Evolutionary conservation across 1,284 basidiomycete genomes (phyloP).

Genomic region (Heterobasidion parviporum): DNA sequence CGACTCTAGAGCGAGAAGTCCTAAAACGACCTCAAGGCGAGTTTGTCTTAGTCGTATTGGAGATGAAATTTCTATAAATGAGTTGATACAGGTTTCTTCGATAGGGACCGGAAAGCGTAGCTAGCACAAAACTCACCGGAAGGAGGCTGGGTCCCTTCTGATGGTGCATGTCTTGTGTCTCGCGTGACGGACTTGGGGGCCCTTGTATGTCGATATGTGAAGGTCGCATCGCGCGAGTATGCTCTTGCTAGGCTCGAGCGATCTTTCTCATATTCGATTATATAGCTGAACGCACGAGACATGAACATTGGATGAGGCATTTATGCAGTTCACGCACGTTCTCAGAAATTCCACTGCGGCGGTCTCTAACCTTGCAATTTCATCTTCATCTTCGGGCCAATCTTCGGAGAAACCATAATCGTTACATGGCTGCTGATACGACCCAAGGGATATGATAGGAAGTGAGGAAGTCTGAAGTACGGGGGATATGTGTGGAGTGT

Average conservation of each 20-base stretch:
- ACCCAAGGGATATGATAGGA: background rate
- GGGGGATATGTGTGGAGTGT: background rate
- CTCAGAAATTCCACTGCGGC: constrained; percentile 15
- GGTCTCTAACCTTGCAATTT: constrained; percentile 4
- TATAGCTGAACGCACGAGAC: constrained; percentile 11
- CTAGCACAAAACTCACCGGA: background rate
- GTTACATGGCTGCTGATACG: background rate
- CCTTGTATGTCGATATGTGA: constrained; percentile 12
- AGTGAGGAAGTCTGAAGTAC: background rate
- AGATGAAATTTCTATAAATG: background rate
- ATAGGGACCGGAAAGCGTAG: no score
- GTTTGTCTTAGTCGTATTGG: constrained; percentile 7
- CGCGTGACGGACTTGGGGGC: background rate
- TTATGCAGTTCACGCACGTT: constrained; percentile 9
- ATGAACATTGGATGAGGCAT: background rate
- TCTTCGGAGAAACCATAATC: background rate
- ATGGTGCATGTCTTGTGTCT: background rate
- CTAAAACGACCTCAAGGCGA: constrained; percentile 12
- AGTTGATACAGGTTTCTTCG: no score
- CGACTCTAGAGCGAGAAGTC: constrained; percentile 13
- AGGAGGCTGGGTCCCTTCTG: background rate
- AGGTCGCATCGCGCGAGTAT: constrained; percentile 17
- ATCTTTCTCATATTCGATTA: constrained; percentile 14
- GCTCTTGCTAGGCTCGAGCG: constrained; percentile 17
- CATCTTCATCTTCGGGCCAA: constrained; percentile 1